Evolutionary conservation across 2,329 filamentous ascomycete species (phyloP), one percentile per base, ranked within the genome.

Genomic region (Xylariaceae sp.): DNA sequence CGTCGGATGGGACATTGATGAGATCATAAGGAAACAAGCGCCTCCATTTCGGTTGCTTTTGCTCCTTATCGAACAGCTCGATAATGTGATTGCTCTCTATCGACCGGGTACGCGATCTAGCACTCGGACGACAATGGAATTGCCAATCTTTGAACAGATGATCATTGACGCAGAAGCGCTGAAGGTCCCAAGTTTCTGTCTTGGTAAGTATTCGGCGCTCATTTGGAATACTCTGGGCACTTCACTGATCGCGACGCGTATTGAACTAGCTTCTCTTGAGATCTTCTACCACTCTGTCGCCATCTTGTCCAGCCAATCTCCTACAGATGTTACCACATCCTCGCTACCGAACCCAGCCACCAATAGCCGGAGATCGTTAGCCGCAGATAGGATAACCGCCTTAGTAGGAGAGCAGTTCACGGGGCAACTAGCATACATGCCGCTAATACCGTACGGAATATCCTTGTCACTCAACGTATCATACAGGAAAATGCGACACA

Each of bases 401-500:
- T 73, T 78, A n/a, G 72, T 81, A 2, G 71, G 71, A 14, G 70
- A 74, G 5, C 77, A 81, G 40, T 74, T 75, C 15, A 66, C 76
- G 12, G 75, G 75, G 32, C 72, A 68, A 31, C 54, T 71, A 3
- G 59, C 61, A 1, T 64, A 79, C 0, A 70, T 83, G 31, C 80
- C 82, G 0, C 77, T 84, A 50, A 72, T 85, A 0, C 81, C 82
- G 0, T 85, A 85, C 49, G 80, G 79, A 0, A 71, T 85, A 0
- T 81, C 81, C 1, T 71, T 86, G 0, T 77, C 82, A 0, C 70
- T 86, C 1, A 82, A 78, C 42, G 79, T 85, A 1, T 77, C 79
- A 11, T 85, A 85, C 55, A 75, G 80, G 40, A 83, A 84, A 59
- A 82, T 85, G 80, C 73, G 81, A 1, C 78, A 83, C 56, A 82